Evolutionary conservation across 257 asterid species (phyloP).

Genomic region (Solanum sitiens): DNA sequence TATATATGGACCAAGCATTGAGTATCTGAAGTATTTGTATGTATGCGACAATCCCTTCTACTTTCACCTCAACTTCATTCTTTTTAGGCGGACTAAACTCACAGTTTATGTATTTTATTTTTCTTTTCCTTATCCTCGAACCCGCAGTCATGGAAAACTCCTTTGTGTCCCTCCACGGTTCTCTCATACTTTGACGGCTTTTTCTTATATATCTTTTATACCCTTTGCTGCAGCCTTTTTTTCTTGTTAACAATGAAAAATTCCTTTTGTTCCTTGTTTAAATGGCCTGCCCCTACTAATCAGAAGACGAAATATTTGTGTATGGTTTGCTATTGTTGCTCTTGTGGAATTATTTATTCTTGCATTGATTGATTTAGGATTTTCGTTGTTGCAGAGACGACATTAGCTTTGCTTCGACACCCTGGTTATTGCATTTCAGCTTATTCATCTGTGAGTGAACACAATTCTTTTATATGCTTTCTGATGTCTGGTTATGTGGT

Average conservation of each 20-base stretch:
- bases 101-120: not conserved
- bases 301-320: not conserved
- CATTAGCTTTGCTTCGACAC: conserved; percentile 89
- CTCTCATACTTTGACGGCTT: not conserved
- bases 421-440: conserved; percentile 95
- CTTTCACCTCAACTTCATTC: not conserved
- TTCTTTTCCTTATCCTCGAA: not conserved
- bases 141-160: not conserved
- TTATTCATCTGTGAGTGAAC: conserved; percentile 71
- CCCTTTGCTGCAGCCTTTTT: not conserved
- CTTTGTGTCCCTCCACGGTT: not conserved
- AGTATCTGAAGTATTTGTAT: not conserved
- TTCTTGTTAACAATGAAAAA: not conserved
- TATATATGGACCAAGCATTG: not conserved
- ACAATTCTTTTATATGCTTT: not conserved
- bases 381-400: conserved; percentile 66
- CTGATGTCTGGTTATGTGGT: not conserved
- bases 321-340: not conserved
- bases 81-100: not conserved
- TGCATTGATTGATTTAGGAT: not conserved
- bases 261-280: not conserved
- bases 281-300: not conserved
- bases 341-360: not conserved
- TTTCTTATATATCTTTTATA: not conserved
- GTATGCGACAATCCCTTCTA: not conserved